Percentiles rank a stretch among this genome's conserved stretches.
These are phyloP conservation scores for Penicillium sp. DNA, from an alignment of 2,329 filamentous ascomycete genomes.

Conservation along the genomic window DNA sequence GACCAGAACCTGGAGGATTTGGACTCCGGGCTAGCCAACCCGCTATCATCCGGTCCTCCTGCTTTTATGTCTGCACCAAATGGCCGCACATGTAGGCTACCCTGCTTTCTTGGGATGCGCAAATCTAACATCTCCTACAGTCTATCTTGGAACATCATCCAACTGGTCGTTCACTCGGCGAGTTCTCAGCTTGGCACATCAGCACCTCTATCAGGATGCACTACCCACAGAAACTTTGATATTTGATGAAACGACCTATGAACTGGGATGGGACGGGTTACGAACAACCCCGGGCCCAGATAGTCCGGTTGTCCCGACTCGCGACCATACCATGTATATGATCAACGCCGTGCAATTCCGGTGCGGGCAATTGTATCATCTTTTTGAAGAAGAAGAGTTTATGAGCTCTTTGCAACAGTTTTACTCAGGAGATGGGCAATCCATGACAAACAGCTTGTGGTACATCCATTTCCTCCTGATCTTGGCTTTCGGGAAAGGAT, in stretches of 20 bases:
- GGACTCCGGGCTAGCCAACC: constrained; percentile 44
- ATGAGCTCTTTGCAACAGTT: constrained; percentile 46
- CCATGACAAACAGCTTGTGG: constrained; percentile 41
- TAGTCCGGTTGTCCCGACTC: constrained; percentile 43
- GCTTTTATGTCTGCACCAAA: constrained; percentile 45
- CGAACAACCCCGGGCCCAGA: constrained; percentile 35
- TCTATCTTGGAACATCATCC: constrained; percentile 26
- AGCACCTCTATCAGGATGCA: constrained; percentile 22
- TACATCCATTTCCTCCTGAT: constrained; percentile 56
- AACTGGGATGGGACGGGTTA: constrained; percentile 52
- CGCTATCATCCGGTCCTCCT: constrained; percentile 43
- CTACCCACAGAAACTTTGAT: constrained; percentile 48
- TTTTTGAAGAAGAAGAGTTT: constrained; percentile 54
- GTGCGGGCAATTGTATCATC: constrained; percentile 53
- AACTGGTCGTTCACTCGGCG: constrained; percentile 27
- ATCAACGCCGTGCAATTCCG: constrained; percentile 59
- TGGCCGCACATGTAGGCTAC: constrained; percentile 46
- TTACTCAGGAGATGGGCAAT: constrained; percentile 36
- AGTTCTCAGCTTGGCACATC: constrained; percentile 24
- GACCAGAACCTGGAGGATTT: constrained; percentile 28
- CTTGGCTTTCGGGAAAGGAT: constrained; percentile 57
- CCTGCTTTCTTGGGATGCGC: neutral
- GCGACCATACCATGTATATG: constrained; percentile 54
- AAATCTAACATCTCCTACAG: constrained; percentile 29
- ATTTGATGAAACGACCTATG: constrained; percentile 55